Evolutionary conservation across 257 asterid genomes (phyloP).

Genomic region (Scutellaria minor): DNA sequence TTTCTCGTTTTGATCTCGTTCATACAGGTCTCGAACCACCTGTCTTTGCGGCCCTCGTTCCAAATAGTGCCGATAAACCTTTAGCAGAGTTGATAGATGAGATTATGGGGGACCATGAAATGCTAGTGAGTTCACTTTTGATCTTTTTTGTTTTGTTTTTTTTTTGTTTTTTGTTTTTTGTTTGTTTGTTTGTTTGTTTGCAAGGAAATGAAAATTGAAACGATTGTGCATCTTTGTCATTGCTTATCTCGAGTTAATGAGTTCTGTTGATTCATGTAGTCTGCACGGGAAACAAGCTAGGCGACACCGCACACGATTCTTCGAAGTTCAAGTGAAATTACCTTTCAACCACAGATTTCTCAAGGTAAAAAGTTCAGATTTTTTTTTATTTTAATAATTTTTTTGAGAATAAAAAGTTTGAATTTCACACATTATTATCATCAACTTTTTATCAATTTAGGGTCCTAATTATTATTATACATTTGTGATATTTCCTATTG

Average conservation of each 20-base stretch:
- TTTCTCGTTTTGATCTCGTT: not conserved
- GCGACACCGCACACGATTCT: conserved; percentile 12
- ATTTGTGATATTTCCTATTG: too few relatives aligned
- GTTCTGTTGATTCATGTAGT: conserved; percentile 34
- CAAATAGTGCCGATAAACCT: conserved; percentile 79
- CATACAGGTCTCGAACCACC: conserved; percentile 70
- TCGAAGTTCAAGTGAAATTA: conserved; percentile 8
- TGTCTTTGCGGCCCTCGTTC: conserved; percentile 85
- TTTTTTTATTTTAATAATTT: too few relatives aligned
- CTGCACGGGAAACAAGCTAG: conserved; percentile 45
- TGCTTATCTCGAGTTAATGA: conserved; percentile 2
- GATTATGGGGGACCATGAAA: conserved; percentile 92
- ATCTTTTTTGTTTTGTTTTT: not conserved
- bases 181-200: too few relatives aligned
- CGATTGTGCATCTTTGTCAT: too few relatives aligned
- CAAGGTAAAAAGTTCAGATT: not conserved
- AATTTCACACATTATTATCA: too few relatives aligned
- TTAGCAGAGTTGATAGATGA: conserved; percentile 80
- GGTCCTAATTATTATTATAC: too few relatives aligned
- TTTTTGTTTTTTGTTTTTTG: too few relatives aligned
- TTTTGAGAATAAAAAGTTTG: too few relatives aligned
- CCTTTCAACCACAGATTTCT: not conserved
- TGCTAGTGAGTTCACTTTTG: conserved; percentile 55
- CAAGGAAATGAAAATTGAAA: too few relatives aligned
- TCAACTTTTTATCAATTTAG: too few relatives aligned